Evolutionary conservation across 2,329 filamentous ascomycete genomes (phyloP).

Genomic region (Gliomastix tumulicola): DNA sequence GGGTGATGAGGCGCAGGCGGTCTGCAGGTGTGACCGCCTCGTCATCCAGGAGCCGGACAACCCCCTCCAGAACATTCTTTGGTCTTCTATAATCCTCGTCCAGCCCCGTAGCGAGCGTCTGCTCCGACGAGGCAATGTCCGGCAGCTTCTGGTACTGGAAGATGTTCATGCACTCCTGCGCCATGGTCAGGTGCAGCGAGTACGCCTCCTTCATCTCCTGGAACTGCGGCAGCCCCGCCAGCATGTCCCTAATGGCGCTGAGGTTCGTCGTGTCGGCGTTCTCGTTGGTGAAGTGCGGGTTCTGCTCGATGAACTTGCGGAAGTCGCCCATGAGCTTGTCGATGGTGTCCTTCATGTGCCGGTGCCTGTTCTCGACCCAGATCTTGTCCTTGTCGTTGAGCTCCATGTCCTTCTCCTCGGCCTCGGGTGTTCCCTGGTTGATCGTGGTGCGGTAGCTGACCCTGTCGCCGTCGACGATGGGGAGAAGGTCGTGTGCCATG

Average conservation of each 20-base stretch:
- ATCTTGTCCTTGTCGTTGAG: slow-evolving; percentile 86
- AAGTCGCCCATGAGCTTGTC: slow-evolving; percentile 91
- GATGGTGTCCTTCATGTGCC: slow-evolving; percentile 97
- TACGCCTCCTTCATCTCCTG: slow-evolving; percentile 94
- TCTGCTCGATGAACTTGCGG: slow-evolving; percentile 81
- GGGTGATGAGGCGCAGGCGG: slow-evolving; percentile 74
- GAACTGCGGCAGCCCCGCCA: slow-evolving; percentile 89
- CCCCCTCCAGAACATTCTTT: slow-evolving; percentile 78
- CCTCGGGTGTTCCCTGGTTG: slow-evolving; percentile 64
- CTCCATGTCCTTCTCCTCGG: slow-evolving; percentile 84
- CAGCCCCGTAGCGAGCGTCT: slow-evolving; percentile 83
- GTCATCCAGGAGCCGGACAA: slow-evolving; percentile 85
- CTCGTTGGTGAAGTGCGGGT: slow-evolving; percentile 83
- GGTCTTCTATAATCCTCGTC: slow-evolving; percentile 91
- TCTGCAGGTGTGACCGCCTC: slow-evolving; percentile 65
- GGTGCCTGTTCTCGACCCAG: slow-evolving; percentile 90
- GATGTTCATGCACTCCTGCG: slow-evolving; percentile 91
- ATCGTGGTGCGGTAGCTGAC: slow-evolving; percentile 75
- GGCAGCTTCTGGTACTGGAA: slow-evolving; percentile 81
- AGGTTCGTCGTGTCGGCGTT: slow-evolving; percentile 65
- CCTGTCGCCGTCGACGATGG: slow-evolving; percentile 83
- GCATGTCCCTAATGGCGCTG: slow-evolving; percentile 93
- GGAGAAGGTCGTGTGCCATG: slow-evolving; percentile 91
- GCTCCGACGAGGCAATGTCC: slow-evolving; percentile 83
- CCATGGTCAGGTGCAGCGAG: slow-evolving; percentile 91